A percentile compares a stretch with the other conserved stretches of the same genome.
Conservation (phyloP, 805 yeast species). For the Millerago galiae region DNA sequence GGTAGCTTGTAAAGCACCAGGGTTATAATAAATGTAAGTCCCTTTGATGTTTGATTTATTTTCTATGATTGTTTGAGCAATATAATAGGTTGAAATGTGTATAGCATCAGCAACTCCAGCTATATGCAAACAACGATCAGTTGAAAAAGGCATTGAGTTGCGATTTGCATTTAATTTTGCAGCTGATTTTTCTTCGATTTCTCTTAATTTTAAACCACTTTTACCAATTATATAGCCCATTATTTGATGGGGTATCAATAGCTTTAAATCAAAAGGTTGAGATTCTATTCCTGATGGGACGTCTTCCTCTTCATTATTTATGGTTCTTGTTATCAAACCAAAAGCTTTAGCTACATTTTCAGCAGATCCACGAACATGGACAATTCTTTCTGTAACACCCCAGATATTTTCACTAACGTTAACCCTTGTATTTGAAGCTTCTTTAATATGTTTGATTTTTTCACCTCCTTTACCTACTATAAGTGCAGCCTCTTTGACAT, state of each 20-base stretch:
- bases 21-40: slow-evolving; percentile 53
- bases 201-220: slow-evolving; percentile 65
- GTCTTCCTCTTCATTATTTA: slow-evolving; percentile 61
- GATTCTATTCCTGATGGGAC: slow-evolving; percentile 53
- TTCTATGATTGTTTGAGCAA: slow-evolving; percentile 60
- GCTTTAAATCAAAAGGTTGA: slow-evolving; percentile 46
- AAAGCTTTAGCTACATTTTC: slow-evolving; percentile 78
- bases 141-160: slow-evolving; percentile 63
- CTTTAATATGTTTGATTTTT: slow-evolving; percentile 56
- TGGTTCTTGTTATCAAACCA: slow-evolving; percentile 62
- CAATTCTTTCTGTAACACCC: slow-evolving; percentile 68
- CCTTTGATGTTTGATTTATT: slow-evolving; percentile 45
- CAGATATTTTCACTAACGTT: slow-evolving; percentile 68
- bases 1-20: slow-evolving; percentile 24
- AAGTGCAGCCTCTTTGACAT: slow-evolving; percentile 66
- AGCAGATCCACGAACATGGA: slow-evolving; percentile 66
- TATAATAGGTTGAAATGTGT: slow-evolving; percentile 73
- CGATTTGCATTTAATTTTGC: slow-evolving; percentile 72
- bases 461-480: slow-evolving; percentile 83
- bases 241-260: slow-evolving; percentile 70
- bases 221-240: slow-evolving; percentile 81
- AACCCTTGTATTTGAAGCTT: slow-evolving; percentile 54
- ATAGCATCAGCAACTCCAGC: slow-evolving; percentile 83
- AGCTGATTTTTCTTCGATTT: slow-evolving; percentile 77
- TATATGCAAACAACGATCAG: slow-evolving; percentile 66